These are phyloP conservation scores for Diaporthe velutina DNA, from an alignment of 2,329 filamentous ascomycete genomes.

Conservation along the genomic window DNA sequence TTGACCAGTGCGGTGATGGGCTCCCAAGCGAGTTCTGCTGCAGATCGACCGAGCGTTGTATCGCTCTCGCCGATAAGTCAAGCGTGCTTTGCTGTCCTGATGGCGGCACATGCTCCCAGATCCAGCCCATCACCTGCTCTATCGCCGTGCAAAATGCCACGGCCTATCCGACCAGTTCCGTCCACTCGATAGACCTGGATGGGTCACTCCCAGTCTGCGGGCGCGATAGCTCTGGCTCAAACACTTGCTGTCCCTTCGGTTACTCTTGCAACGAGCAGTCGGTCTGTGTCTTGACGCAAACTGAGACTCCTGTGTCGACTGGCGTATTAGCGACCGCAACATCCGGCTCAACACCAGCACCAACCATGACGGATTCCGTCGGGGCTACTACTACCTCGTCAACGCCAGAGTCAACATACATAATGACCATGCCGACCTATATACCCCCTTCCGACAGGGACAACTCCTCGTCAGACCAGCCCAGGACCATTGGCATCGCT, in stretches of 20 bases:
- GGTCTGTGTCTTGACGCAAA: conserved; percentile 15
- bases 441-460: not conserved
- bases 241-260: conserved; percentile 38
- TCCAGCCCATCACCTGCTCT: conserved; percentile 36
- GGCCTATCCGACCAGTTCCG: conserved; percentile 28
- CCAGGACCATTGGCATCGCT: conserved; percentile 33
- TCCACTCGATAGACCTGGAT: conserved; percentile 35
- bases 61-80: conserved; percentile 34
- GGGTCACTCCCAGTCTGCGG: conserved; percentile 36
- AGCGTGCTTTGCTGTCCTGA: conserved; percentile 35
- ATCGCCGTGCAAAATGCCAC: conserved; percentile 35
- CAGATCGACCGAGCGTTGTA: conserved; percentile 26
- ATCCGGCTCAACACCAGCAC: not conserved
- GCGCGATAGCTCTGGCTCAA: not conserved
- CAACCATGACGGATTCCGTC: not conserved
- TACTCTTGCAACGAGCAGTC: conserved; percentile 33
- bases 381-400: conserved; percentile 9
- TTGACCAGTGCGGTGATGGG: conserved; percentile 35
- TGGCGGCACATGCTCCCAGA: conserved; percentile 32
- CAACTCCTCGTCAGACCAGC: conserved; percentile 21
- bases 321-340: conserved; percentile 29
- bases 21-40: conserved; percentile 38
- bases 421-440: conserved; percentile 1
- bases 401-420: not conserved
- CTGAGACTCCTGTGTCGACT: conserved; percentile 27